Percentiles rank a stretch among this genome's conserved stretches.
Evolutionary conservation across 2,329 filamentous ascomycete species (phyloP).

Genomic region (Myriosclerotinia scirpicola): DNA sequence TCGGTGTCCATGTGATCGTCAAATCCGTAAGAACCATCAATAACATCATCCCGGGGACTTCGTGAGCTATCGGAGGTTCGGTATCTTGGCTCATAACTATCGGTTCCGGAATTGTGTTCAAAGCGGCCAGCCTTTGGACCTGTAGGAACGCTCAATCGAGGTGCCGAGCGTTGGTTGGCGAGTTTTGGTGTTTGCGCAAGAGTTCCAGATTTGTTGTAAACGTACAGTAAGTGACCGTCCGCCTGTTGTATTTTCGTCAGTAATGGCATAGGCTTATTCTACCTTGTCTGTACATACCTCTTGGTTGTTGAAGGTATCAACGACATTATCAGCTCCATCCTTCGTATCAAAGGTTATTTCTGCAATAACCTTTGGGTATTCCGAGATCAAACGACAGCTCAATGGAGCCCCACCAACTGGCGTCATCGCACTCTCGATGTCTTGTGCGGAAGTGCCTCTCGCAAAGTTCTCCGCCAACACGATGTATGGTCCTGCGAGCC

Average conservation of each 20-base stretch:
- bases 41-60: conserved; percentile 34
- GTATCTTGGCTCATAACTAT: conserved; percentile 34
- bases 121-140: conserved; percentile 38
- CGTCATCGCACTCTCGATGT: conserved; percentile 81
- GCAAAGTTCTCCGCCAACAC: conserved; percentile 82
- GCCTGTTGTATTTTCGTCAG: conserved; percentile 50
- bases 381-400: conserved; percentile 66
- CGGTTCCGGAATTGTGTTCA: conserved; percentile 30
- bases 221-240: conserved; percentile 71
- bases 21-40: conserved; percentile 42
- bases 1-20: conserved; percentile 41
- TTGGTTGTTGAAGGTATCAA: conserved; percentile 75
- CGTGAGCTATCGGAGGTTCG: conserved; percentile 29
- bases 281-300: conserved; percentile 53
- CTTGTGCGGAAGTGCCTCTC: conserved; percentile 74
- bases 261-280: not conserved
- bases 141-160: conserved; percentile 29
- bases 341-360: conserved; percentile 74
- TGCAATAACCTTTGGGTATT: conserved; percentile 70
- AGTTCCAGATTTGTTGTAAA: conserved; percentile 63
- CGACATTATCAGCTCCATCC: conserved; percentile 71
- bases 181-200: conserved; percentile 17
- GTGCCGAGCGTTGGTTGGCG: conserved; percentile 7
- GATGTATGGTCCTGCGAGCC: conserved; percentile 69
- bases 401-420: conserved; percentile 68